Evolutionary conservation across 805 yeast species (phyloP).

Genomic region (Candida cerambycidarum): DNA sequence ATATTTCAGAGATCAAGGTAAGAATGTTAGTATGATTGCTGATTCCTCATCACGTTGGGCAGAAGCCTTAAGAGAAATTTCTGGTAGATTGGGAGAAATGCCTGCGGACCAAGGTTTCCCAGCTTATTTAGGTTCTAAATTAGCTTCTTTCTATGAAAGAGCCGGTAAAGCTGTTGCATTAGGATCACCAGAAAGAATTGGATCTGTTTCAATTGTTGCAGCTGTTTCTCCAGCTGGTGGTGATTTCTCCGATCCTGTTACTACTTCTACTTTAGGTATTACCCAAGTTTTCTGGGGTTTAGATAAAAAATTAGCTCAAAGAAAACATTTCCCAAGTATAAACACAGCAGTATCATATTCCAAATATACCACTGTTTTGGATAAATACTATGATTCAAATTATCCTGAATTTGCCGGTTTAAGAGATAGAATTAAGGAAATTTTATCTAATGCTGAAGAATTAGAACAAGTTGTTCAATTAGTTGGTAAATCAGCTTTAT

Average conservation of each 20-base stretch:
- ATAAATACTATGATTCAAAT: conserved; percentile 78
- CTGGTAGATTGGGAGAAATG: conserved; percentile 99
- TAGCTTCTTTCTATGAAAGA: conserved; percentile 98
- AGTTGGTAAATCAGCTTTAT: conserved; percentile 97
- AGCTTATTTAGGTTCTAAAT: conserved; percentile 97
- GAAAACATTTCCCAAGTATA: conserved; percentile 99
- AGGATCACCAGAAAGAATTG: conserved; percentile 95
- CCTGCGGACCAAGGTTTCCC: conserved; percentile 99
- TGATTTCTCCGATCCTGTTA: conserved; percentile 99
- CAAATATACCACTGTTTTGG: conserved; percentile 86
- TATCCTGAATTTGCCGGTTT: conserved; percentile 89
- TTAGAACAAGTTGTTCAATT: conserved; percentile 98
- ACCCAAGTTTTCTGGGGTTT: conserved; percentile 99
- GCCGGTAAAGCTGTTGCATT: conserved; percentile 96
- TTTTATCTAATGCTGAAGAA: conserved; percentile 95
- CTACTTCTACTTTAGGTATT: conserved; percentile 96
- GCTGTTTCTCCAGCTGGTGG: conserved; percentile 99
- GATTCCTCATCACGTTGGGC: conserved; percentile 99
- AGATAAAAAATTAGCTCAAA: conserved; percentile 98
- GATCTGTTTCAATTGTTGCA: conserved; percentile 98
- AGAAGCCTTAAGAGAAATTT: conserved; percentile 98
- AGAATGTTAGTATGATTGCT: conserved; percentile 98
- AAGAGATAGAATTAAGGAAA: conserved; percentile 92
- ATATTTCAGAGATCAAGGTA: conserved; percentile 99
- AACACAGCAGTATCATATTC: conserved; percentile 96